Evolutionary conservation across 192 early-diverging fungal genomes (phyloP).

Genomic region (Coemansia sp.): DNA sequence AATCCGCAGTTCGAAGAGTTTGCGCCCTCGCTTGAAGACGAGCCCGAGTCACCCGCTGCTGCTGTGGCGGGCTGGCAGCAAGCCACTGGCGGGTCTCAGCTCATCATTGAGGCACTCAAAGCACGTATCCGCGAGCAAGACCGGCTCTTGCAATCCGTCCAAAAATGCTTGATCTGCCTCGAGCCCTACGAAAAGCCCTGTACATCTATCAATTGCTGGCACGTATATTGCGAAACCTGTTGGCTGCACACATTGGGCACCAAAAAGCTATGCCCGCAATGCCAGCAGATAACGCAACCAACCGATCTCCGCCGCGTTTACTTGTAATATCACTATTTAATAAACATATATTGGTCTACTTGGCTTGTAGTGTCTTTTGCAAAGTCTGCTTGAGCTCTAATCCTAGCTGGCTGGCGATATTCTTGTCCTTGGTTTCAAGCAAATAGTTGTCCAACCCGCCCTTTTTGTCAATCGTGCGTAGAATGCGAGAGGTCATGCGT

Average conservation of each 20-base stretch:
- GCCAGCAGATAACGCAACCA: conserved; percentile 82
- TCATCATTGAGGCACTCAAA: conserved; percentile 82
- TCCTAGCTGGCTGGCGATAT: conserved; percentile 62
- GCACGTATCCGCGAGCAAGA: conserved; percentile 69
- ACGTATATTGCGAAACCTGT: conserved; percentile 88
- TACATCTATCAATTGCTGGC: conserved; percentile 84
- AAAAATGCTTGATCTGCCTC: conserved; percentile 79
- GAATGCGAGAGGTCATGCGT: conserved; percentile 66
- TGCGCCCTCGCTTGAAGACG: conserved; percentile 9
- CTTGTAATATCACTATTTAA: conserved; percentile 56
- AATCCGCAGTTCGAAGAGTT: conserved; percentile 33
- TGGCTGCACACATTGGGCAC: conserved; percentile 83
- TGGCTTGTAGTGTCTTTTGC: conserved; percentile 1
- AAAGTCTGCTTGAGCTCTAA: conserved; percentile 60
- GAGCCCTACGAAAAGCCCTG: conserved; percentile 72
- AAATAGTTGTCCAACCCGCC: conserved; percentile 80
- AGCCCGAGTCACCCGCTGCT: not conserved
- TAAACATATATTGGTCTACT: not conserved
- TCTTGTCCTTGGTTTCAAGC: conserved; percentile 66
- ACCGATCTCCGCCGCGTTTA: conserved; percentile 80
- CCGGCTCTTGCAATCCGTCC: conserved; percentile 49
- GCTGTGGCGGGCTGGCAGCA: not conserved
- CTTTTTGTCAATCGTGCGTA: conserved; percentile 81
- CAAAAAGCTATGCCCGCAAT: conserved; percentile 91
- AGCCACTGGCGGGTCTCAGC: conserved; percentile 34